phyloP scores from a whole-genome alignment of 495 filamentous ascomycete species.

The Penicillium waksmanii region DNA sequence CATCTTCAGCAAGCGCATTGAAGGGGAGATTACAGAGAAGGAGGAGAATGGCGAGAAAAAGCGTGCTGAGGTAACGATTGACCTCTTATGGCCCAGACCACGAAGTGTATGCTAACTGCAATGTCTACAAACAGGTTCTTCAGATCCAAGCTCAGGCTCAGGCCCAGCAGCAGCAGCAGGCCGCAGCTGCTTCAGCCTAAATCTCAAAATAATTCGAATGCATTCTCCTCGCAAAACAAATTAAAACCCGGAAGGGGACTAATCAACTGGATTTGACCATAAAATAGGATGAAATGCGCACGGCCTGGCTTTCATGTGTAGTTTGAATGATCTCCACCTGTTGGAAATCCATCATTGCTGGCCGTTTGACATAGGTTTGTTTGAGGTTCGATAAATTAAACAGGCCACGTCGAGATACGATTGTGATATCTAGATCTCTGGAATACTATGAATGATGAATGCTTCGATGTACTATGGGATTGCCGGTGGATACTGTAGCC shows the following conservation, averaged over 20 bases:
- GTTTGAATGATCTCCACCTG: not conserved
- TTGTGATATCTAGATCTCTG: too few relatives aligned
- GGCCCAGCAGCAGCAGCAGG: constrained; percentile 40
- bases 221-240: not conserved
- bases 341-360: not conserved
- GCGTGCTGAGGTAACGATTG: constrained; percentile 63
- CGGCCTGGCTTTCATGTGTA: not conserved
- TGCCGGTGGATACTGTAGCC: too few relatives aligned
- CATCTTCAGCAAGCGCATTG: constrained; percentile 72
- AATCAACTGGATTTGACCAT: not conserved
- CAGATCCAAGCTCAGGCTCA: constrained; percentile 50
- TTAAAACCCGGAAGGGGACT: too few relatives aligned
- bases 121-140: constrained; percentile 38
- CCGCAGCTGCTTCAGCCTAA: constrained; percentile 44
- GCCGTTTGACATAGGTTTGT: too few relatives aligned
- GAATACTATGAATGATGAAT: too few relatives aligned
- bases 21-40: constrained; percentile 75
- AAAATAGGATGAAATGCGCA: not conserved
- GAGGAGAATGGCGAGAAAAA: constrained; percentile 83
- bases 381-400: too few relatives aligned
- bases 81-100: not conserved
- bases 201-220: not conserved
- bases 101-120: constrained; percentile 20
- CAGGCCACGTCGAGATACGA: too few relatives aligned
- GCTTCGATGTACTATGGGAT: too few relatives aligned